Base-by-base conservation (phyloP, 1,139 yeast genomes). In the Yamadazyma dendronema region DNA sequence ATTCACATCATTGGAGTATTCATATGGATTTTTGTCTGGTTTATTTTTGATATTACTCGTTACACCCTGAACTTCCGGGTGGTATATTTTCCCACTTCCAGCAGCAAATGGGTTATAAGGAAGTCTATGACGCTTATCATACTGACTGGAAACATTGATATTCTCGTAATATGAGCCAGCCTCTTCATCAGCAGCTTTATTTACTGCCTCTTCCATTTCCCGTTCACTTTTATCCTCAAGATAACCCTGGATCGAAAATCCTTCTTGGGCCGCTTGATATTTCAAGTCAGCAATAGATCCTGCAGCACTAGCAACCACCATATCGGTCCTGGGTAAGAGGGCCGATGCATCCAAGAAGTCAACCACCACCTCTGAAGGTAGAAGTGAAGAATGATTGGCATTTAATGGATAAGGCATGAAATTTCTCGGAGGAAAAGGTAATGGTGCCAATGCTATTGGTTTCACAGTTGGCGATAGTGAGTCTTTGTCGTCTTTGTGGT, bases 251-350 rank as follows among this genome's bases (percentile, higher is more conserved):
- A 52, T 44, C 10, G 57, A 48, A 34, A 68, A 62, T 5, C 67
- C 65, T 46, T 67, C 74, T 16, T 57, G 50, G 6, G 35, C 36
- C 0, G 75, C 73, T 41, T 65, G 72, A 6, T 47, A 30, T 37
- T 52, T 54, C 42, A 70, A 53, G 35, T 70, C 76, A 43, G 56
- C 59, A 30, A 71, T 59, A 15, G 74, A 62, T 2, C 75, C 76
- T 0, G 77, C 76, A 6, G 76, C 77, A 49, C 74, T 67, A 7
- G 77, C 77, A 15, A 68, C 57, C 15, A 70, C 74, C 77, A 71
- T 71, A 42, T 71, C 75, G 8, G 61, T 59, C 27, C 74, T 50
- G 1, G 76, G 76, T 24, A 69, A 51, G 21, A 57, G 41, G 21
- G 59, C 56, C 44, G 61, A 61, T 4, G 76, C 77, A 24, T 65